These are phyloP conservation scores for Fusarium gaditjirri DNA, from an alignment of 2,329 filamentous ascomycete species.

Conservation along the genomic window DNA sequence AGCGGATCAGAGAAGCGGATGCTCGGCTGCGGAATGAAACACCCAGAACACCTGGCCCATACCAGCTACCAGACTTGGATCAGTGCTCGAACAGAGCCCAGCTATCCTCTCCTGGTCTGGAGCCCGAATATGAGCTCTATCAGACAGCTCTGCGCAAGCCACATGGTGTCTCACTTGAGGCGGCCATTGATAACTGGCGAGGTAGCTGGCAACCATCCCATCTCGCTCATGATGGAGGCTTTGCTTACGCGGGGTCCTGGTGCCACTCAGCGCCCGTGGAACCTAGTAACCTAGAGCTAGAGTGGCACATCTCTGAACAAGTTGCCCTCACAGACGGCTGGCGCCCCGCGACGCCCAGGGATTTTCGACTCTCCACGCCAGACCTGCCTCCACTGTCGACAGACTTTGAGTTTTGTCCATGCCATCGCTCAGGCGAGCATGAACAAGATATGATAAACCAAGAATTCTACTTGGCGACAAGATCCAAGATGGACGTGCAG, in stretches of 20 bases:
- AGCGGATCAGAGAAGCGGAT: slow-evolving; percentile 1
- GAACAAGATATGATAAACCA: slow-evolving; percentile 35
- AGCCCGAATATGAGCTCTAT: neutral
- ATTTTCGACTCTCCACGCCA: slow-evolving; percentile 35
- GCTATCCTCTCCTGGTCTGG: neutral
- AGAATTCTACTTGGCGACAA: slow-evolving; percentile 36
- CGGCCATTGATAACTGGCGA: neutral
- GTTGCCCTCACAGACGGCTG: slow-evolving; percentile 13
- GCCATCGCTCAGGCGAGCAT: slow-evolving; percentile 5
- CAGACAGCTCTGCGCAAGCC: slow-evolving; percentile 13
- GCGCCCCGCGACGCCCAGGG: slow-evolving; percentile 29
- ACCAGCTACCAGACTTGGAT: neutral
- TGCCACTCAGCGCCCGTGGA: slow-evolving; percentile 10
- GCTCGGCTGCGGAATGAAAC: neutral
- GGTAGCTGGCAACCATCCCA: neutral
- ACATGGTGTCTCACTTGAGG: slow-evolving; percentile 5
- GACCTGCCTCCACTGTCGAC: slow-evolving; percentile 38
- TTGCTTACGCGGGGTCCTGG: slow-evolving; percentile 37
- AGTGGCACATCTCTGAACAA: neutral
- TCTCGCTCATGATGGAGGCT: neutral
- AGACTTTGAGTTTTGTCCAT: slow-evolving; percentile 41
- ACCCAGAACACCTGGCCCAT: slow-evolving; percentile 7
- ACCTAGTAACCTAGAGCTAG: neutral
- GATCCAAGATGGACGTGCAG: slow-evolving; percentile 40
- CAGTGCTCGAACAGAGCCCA: neutral